These are phyloP conservation scores for Penicillium manginii DNA, from an alignment of 495 filamentous ascomycete species.

Conservation along the genomic window DNA sequence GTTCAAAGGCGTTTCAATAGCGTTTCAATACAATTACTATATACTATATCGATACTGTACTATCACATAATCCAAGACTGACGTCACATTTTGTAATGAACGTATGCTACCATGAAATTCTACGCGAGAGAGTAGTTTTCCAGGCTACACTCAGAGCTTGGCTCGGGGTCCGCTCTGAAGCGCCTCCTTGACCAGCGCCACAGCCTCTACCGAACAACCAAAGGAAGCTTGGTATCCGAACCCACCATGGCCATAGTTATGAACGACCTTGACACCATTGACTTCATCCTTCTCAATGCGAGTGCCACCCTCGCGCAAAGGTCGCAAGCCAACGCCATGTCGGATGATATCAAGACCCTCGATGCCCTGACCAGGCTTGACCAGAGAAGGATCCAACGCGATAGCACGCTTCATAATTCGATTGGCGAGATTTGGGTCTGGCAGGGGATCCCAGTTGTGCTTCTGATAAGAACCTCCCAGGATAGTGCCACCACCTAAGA, in stretches of 20 bases:
- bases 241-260: conserved; percentile 96
- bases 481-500: conserved; percentile 68
- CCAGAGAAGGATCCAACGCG: conserved; percentile 71
- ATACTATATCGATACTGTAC: no score
- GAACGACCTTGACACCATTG: conserved; percentile 74
- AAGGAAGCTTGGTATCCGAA: conserved; percentile 91
- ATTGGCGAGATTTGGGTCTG: conserved; percentile 78
- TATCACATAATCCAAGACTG: not conserved
- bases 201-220: conserved; percentile 74
- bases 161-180: conserved; percentile 39
- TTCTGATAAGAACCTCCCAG: conserved; percentile 88
- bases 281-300: conserved; percentile 83
- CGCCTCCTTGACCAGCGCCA: conserved; percentile 70
- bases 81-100: not conserved
- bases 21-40: no score
- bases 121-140: no score
- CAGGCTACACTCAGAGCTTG: conserved; percentile 41
- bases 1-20: no score
- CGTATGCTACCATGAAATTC: no score
- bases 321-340: conserved; percentile 87
- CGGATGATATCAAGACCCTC: conserved; percentile 84
- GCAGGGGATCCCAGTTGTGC: conserved; percentile 78
- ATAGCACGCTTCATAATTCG: conserved; percentile 89
- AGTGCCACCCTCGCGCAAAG: conserved; percentile 72
- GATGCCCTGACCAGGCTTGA: conserved; percentile 70